phyloP scores from a whole-genome alignment of 164 flowering plant genomes.

The Nymphaea colorata region DNA sequence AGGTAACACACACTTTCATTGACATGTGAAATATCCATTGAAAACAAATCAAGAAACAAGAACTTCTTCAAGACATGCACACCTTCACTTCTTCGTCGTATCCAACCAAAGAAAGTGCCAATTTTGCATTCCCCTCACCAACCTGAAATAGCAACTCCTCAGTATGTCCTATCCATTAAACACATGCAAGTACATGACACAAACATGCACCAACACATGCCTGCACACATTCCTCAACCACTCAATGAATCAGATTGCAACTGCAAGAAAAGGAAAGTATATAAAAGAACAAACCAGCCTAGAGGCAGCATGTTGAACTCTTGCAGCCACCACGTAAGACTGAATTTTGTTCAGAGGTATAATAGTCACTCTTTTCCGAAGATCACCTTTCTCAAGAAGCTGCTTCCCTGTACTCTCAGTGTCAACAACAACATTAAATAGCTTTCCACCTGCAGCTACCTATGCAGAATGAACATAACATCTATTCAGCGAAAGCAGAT shows the following conservation, averaged over 20 bases:
- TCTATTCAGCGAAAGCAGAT: background rate
- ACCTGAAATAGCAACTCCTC: slow-evolving; percentile 32
- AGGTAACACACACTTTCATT: no score
- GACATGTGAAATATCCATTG: background rate
- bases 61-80: background rate
- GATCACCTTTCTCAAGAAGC: slow-evolving; percentile 75
- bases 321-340: slow-evolving; percentile 31
- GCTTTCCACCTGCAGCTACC: slow-evolving; percentile 96
- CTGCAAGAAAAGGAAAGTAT: background rate
- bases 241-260: background rate
- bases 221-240: no score
- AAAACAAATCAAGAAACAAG: background rate
- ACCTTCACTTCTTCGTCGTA: slow-evolving; percentile 84
- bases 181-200: background rate
- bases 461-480: slow-evolving; percentile 11
- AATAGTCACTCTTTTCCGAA: slow-evolving; percentile 82
- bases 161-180: background rate
- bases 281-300: slow-evolving; percentile 43
- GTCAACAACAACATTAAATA: slow-evolving; percentile 92
- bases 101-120: slow-evolving; percentile 89
- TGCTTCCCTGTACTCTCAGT: slow-evolving; percentile 85
- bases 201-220: background rate
- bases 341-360: slow-evolving; percentile 92
- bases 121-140: slow-evolving; percentile 78
- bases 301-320: slow-evolving; percentile 60